These are phyloP conservation scores for Tolypocladium sp. DNA, from an alignment of 2,329 filamentous ascomycete genomes.

Conservation along the genomic window DNA sequence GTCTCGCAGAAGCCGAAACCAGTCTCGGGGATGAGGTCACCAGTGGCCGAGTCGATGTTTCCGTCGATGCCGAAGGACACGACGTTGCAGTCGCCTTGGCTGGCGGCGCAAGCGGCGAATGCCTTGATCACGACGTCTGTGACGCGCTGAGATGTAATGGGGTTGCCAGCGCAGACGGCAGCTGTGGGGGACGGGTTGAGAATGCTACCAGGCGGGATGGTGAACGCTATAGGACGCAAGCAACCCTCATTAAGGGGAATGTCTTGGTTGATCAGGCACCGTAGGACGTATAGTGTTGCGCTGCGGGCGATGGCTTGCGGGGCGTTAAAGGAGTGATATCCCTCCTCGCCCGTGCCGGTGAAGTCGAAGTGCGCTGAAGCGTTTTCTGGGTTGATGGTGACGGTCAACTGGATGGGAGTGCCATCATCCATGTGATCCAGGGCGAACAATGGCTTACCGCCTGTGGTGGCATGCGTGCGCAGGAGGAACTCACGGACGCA, in stretches of 20 bases:
- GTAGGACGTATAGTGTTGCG: constrained; percentile 78
- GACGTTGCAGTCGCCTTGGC: constrained; percentile 76
- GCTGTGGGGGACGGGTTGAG: constrained; percentile 67
- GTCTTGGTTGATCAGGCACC: constrained; percentile 70
- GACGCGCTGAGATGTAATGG: constrained; percentile 69
- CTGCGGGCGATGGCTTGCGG: constrained; percentile 23
- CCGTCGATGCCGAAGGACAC: constrained; percentile 77
- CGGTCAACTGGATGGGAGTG: constrained; percentile 63
- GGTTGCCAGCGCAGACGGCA: constrained; percentile 76
- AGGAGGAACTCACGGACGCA: constrained; percentile 51
- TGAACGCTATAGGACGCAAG: constrained; percentile 64
- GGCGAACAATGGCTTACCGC: constrained; percentile 14
- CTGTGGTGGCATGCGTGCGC: constrained; percentile 6
- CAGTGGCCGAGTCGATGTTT: constrained; percentile 22
- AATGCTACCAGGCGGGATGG: constrained; percentile 63
- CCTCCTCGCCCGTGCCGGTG: constrained; percentile 19
- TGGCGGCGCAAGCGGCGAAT: constrained; percentile 70
- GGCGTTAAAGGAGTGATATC: constrained; percentile 22
- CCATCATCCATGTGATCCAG: constrained; percentile 74
- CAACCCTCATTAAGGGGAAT: constrained; percentile 86
- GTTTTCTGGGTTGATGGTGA: constrained; percentile 59
- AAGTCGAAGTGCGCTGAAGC: constrained; percentile 63
- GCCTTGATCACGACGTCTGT: constrained; percentile 78
- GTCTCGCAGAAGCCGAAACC: constrained; percentile 87
- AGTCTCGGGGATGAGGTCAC: constrained; percentile 22